Conservation (phyloP, 345 rosid genomes). For the Eucalyptus virginea region DNA sequence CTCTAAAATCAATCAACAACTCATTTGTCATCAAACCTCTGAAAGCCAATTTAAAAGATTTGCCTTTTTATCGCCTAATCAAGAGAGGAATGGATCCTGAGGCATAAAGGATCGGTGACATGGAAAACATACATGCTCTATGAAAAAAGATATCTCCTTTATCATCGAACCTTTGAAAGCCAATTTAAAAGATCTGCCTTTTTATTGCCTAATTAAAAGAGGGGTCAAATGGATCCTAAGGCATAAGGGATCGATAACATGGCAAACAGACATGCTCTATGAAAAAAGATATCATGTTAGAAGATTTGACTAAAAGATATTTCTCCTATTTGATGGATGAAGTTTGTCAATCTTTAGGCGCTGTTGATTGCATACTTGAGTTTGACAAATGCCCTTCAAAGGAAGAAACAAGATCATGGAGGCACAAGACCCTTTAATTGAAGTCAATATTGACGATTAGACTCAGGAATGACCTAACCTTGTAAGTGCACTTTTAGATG, state of each 20-base stretch:
- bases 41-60: not conserved
- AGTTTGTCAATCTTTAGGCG: not conserved
- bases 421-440: not conserved
- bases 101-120: not conserved
- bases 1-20: not conserved
- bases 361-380: not conserved
- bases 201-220: not conserved
- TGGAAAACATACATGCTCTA: not conserved
- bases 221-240: not conserved
- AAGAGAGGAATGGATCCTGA: not conserved
- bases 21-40: not conserved
- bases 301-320: too few relatives aligned
- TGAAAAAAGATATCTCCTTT: not conserved
- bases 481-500: too few relatives aligned
- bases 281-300: too few relatives aligned
- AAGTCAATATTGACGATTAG: not conserved
- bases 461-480: too few relatives aligned
- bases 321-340: too few relatives aligned
- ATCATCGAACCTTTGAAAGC: not conserved
- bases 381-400: too few relatives aligned
- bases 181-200: not conserved
- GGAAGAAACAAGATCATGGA: not conserved
- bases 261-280: not conserved
- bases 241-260: not conserved
- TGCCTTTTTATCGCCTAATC: not conserved